phyloP scores from a whole-genome alignment of 1,284 basidiomycete species.

The Rhizoctonia solani region DNA sequence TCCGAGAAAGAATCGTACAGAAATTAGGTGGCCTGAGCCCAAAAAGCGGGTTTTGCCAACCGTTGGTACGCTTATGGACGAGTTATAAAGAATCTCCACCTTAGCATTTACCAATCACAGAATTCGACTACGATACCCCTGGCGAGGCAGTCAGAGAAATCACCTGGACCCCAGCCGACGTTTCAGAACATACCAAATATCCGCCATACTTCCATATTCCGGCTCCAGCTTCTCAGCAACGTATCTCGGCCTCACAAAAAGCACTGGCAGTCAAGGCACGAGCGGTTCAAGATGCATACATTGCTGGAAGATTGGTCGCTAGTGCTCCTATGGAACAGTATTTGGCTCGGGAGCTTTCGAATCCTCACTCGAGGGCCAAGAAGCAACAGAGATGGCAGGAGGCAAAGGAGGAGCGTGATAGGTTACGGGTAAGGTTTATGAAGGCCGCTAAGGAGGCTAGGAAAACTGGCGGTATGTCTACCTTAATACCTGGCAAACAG shows the following conservation, averaged over 20 bases:
- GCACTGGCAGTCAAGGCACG: slow-evolving; percentile 11
- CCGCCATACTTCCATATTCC: slow-evolving; percentile 46
- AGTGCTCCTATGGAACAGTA: slow-evolving; percentile 63
- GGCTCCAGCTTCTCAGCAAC: slow-evolving; percentile 16
- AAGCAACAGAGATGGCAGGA: slow-evolving; percentile 74
- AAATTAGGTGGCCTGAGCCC: slow-evolving; percentile 70
- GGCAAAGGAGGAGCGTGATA: slow-evolving; percentile 46
- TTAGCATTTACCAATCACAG: slow-evolving; percentile 44
- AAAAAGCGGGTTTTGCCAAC: slow-evolving; percentile 4
- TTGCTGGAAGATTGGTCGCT: slow-evolving; percentile 6
- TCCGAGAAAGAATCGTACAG: slow-evolving; percentile 49
- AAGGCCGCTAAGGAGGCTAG: slow-evolving; percentile 54
- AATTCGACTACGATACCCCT: slow-evolving; percentile 61
- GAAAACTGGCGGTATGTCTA: slow-evolving; percentile 25
- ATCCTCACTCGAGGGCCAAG: slow-evolving; percentile 78
- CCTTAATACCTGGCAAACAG: slow-evolving; percentile 58
- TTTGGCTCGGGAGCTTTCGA: slow-evolving; percentile 68
- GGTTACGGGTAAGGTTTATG: slow-evolving; percentile 58
- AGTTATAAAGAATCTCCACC: background rate
- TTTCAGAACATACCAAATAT: slow-evolving; percentile 43
- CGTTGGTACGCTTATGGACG: slow-evolving; percentile 24
- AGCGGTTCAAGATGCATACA: slow-evolving; percentile 31
- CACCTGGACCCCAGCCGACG: slow-evolving; percentile 14
- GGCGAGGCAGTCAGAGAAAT: slow-evolving; percentile 52
- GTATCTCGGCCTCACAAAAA: slow-evolving; percentile 16